Conservation (phyloP, 2,329 filamentous ascomycete genomes). For the Colletotrichum tropicale region DNA sequence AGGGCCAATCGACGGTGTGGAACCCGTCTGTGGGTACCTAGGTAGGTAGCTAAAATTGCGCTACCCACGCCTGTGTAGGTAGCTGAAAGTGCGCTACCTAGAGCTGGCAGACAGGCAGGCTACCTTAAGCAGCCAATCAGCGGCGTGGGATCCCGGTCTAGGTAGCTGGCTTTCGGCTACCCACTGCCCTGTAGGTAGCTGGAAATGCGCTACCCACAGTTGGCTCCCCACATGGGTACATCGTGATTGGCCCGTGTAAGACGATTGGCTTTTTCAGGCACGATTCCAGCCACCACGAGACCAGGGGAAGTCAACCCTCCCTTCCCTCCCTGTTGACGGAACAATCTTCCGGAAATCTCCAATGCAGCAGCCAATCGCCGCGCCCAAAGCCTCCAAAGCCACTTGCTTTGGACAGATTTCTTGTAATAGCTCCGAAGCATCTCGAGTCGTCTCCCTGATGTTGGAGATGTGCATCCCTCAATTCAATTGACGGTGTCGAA, state of each 20-base stretch:
- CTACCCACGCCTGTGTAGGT: no score
- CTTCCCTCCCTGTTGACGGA: neutral
- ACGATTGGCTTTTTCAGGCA: neutral
- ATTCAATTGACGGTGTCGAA: neutral
- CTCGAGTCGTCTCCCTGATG: accelerated
- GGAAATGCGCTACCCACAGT: no score
- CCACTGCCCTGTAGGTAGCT: no score
- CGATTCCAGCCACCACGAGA: neutral
- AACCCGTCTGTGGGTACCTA: no score
- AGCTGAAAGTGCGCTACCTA: no score
- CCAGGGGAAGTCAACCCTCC: neutral
- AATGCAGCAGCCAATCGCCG: neutral
- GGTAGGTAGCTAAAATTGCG: no score
- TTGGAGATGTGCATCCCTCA: neutral
- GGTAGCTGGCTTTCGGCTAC: no score
- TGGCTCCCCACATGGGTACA: neutral
- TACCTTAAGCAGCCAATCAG: no score
- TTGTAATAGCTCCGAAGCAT: neutral
- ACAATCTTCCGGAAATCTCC: neutral
- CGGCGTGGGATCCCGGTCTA: no score
- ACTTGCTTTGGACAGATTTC: accelerated
- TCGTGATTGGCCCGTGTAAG: neutral
- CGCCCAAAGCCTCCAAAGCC: neutral
- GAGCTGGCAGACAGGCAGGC: no score
- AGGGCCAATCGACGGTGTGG: no score